A percentile compares a stretch with the other conserved stretches of the same genome.
These are phyloP conservation scores for Talaromyces sp. DNA, from an alignment of 2,329 filamentous ascomycete genomes.

Conservation along the genomic window DNA sequence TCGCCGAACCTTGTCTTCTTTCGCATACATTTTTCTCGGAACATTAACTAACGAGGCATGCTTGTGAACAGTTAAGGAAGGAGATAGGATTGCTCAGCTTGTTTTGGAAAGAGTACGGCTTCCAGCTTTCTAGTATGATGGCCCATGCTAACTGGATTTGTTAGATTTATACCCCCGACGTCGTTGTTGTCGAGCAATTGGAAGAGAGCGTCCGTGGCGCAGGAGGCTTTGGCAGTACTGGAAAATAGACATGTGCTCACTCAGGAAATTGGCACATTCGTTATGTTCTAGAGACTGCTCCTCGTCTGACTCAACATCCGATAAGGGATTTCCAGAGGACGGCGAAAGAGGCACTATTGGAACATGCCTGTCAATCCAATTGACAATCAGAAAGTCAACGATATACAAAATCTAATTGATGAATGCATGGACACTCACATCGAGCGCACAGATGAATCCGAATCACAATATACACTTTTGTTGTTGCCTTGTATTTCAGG, in stretches of 20 bases:
- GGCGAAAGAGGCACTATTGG: neutral
- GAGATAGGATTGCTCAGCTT: conserved; percentile 90
- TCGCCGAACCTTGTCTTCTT: no score
- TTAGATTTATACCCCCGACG: conserved; percentile 84
- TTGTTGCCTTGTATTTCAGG: conserved; percentile 6
- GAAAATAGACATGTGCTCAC: conserved; percentile 35
- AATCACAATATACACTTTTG: neutral
- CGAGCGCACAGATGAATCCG: neutral
- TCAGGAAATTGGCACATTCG: neutral
- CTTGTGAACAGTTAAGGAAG: conserved; percentile 61
- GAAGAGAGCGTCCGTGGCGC: conserved; percentile 88
- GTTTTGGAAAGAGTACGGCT: conserved; percentile 71
- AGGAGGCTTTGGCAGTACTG: conserved; percentile 90
- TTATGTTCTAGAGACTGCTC: neutral
- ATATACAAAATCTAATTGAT: neutral
- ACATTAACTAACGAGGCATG: neutral
- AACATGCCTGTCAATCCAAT: no score
- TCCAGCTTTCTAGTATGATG: neutral
- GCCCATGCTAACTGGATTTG: conserved; percentile 1
- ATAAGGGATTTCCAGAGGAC: neutral
- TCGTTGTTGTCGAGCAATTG: conserved; percentile 82
- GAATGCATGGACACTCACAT: neutral
- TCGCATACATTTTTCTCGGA: neutral
- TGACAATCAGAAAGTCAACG: neutral
- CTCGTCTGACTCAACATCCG: neutral